Base-by-base conservation (phyloP, 768 basidiomycete species). In the Leccinum fibrillosum region DNA sequence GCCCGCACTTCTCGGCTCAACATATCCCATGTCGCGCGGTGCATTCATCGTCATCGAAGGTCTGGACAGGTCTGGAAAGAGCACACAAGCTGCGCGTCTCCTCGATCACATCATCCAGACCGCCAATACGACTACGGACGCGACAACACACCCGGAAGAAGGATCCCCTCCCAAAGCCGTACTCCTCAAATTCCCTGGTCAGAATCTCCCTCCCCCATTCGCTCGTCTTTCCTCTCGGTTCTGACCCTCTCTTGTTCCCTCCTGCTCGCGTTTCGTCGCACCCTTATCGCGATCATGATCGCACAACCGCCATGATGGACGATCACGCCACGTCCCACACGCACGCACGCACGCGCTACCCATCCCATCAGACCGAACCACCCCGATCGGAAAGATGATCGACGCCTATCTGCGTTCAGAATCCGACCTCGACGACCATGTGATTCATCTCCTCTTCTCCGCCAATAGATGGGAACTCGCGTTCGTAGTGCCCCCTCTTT, bases 381-480 rank as follows among this genome's bases (percentile, higher is more conserved):
- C 96, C 2, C 71, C 90, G 2, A 95, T 93, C 54, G 96, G 96
- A 3, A 80, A 86, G 64, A 91, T 94, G 86, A 98, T 99, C 65
- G 89, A 98, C 74, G 81, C 87, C 26, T 99, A 98, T 72, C 79
- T 99, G 55, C 85, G 84, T 49, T 90, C 89, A 13, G 74, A 90
- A 52, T 81, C 89, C 13, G 92, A 98, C 13, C 80, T 99, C 52
- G 94, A 96, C 71, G 94, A 98, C 75, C 89, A 80, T 60, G 90
- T 88, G 2, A 86, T 98, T 51, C 96, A 98, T 69, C 84, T 98
- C 3, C 82, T 99, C 56, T 98, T 99, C 78, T 88, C 93, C 47
- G 97, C 95, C 2, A 99, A 99, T 69, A 83, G 96, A 35, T 98
- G 97, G 97, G 95, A 98, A 70, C 83, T 89, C 61, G 88, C 89